Conservation (phyloP, 345 rosid genomes). For the Atalantia buxifolia region DNA sequence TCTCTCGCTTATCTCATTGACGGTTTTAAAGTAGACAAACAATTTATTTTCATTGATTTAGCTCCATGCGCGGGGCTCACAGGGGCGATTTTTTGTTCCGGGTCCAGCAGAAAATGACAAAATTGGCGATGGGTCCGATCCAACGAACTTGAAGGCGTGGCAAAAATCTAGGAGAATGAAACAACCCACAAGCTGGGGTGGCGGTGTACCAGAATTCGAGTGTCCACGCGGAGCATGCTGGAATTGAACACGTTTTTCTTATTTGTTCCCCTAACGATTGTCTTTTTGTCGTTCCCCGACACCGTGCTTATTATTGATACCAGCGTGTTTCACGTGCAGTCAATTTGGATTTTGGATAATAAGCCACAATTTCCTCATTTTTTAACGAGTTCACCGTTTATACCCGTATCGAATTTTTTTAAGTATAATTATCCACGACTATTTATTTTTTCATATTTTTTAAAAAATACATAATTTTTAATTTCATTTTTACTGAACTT, state of each 20-base stretch:
- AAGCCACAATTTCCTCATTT: not conserved
- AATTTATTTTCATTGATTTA: not conserved
- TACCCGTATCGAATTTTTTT: not conserved
- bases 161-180: not conserved
- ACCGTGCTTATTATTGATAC: slow-evolving; percentile 12
- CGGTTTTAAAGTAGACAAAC: slow-evolving; percentile 28
- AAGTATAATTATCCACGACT: too few relatives aligned
- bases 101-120: slow-evolving; percentile 9
- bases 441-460: too few relatives aligned
- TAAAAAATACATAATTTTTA: too few relatives aligned
- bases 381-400: too few relatives aligned
- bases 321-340: slow-evolving; percentile 35
- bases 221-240: slow-evolving; percentile 10
- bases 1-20: slow-evolving; percentile 23
- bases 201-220: slow-evolving; percentile 19
- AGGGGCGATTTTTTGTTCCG: not conserved
- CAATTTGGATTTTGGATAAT: not conserved
- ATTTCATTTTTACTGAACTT: too few relatives aligned
- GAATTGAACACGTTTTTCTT: slow-evolving; percentile 11
- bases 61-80: not conserved
- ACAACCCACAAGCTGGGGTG: not conserved
- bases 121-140: not conserved
- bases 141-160: slow-evolving; percentile 24
- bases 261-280: slow-evolving; percentile 22
- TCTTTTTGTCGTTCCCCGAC: slow-evolving; percentile 22